phyloP scores from a whole-genome alignment of 2,329 filamentous ascomycete species.

The Peltaster fructicola region DNA sequence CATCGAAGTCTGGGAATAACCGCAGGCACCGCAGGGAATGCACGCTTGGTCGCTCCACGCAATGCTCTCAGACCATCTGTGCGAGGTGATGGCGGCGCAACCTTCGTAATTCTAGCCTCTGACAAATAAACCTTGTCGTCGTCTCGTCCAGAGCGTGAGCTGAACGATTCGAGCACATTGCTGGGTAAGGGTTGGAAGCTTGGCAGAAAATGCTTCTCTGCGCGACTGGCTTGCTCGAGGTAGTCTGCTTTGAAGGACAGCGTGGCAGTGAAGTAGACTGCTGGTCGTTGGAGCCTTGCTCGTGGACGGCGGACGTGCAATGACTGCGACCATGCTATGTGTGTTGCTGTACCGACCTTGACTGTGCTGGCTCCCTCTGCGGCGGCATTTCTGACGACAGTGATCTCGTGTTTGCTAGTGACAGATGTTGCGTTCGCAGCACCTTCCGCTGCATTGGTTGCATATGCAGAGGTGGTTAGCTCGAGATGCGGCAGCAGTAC shows the following conservation, averaged over 20 bases:
- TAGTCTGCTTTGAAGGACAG: slow-evolving; percentile 5
- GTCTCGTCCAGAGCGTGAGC: slow-evolving; percentile 29
- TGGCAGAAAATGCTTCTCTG: slow-evolving; percentile 46
- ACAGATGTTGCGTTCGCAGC: slow-evolving; percentile 12
- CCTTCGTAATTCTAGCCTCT: slow-evolving; percentile 55
- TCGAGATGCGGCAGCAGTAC: slow-evolving; percentile 11
- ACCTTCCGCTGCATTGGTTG: slow-evolving; percentile 17
- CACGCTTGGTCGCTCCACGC: slow-evolving; percentile 43
- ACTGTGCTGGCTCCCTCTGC: too few species aligned
- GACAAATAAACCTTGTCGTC: slow-evolving; percentile 47
- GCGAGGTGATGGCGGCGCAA: slow-evolving; percentile 45
- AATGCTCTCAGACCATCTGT: slow-evolving; percentile 47
- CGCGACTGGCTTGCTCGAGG: slow-evolving; percentile 35
- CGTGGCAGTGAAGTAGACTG: slow-evolving; percentile 40
- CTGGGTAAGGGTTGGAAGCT: slow-evolving; percentile 51
- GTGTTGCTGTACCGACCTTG: too few species aligned
- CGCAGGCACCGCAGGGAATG: slow-evolving; percentile 48
- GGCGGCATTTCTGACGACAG: slow-evolving; percentile 6
- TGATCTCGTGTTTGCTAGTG: slow-evolving; percentile 16
- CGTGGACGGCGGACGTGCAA: slow-evolving; percentile 24
- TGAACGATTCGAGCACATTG: slow-evolving; percentile 61
- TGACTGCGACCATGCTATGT: slow-evolving; percentile 12
- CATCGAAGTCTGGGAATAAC: slow-evolving; percentile 59
- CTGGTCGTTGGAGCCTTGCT: slow-evolving; percentile 47
- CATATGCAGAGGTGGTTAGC: slow-evolving; percentile 14